phyloP scores from a whole-genome alignment of 352 stramenopile species.

The Aphanomyces euteiches region DNA sequence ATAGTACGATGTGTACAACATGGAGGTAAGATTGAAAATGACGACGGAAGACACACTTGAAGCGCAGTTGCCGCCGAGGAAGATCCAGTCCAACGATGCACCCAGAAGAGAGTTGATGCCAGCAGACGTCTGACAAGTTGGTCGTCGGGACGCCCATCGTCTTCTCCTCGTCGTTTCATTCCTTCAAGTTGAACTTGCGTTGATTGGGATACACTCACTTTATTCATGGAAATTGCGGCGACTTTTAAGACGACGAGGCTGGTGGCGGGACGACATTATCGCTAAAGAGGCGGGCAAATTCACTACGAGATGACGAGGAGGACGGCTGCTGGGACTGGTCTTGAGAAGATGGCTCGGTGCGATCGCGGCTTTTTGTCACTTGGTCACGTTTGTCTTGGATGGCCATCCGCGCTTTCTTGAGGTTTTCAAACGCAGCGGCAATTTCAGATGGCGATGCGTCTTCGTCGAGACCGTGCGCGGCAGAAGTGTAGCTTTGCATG shows the following conservation, averaged over 20 bases:
- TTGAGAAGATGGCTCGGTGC: not conserved
- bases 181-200: too few species aligned
- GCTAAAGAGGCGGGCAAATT: slow-evolving; percentile 18
- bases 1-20: not conserved
- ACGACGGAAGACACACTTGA: not conserved
- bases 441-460: slow-evolving; percentile 13
- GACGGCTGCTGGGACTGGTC: too few species aligned
- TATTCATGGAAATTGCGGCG: not conserved
- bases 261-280: slow-evolving; percentile 11
- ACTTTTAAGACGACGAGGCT: not conserved
- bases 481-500: slow-evolving; percentile 13
- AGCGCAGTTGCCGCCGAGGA: too few species aligned
- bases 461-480: slow-evolving; percentile 1
- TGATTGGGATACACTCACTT: not conserved
- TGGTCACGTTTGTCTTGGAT: slow-evolving; percentile 14
- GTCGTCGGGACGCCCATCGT: too few species aligned
- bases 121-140: too few species aligned
- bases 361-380: not conserved
- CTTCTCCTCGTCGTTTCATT: too few species aligned
- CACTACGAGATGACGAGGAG: not conserved
- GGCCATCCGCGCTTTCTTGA: slow-evolving; percentile 6
- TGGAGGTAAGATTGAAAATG: slow-evolving; percentile 6
- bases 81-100: too few species aligned
- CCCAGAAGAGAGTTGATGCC: too few species aligned
- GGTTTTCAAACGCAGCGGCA: slow-evolving; percentile 9